Percentiles rank a stretch among this genome's conserved stretches.
These are phyloP conservation scores for Neocatenulostroma microsporum DNA, from an alignment of 2,329 filamentous ascomycete genomes.

Conservation along the genomic window DNA sequence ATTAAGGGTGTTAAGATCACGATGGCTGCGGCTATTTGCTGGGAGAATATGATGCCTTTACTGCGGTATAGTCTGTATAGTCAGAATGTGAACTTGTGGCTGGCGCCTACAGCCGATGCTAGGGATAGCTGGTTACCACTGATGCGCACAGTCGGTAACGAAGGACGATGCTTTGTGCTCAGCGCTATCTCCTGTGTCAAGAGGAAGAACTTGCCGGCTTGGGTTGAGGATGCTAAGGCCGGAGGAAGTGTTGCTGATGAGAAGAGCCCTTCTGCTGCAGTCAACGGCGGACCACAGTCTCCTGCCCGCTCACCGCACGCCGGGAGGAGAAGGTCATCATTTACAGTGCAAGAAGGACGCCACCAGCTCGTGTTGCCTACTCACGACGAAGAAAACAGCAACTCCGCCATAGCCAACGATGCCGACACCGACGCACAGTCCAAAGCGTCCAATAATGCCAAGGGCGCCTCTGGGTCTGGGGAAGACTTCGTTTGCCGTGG, in stretches of 20 bases:
- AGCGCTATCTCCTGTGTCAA: constrained; percentile 76
- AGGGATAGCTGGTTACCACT: constrained; percentile 73
- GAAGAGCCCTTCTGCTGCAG: too few species aligned
- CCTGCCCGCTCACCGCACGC: constrained; percentile 6
- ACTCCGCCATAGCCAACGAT: constrained; percentile 7
- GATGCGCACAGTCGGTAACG: constrained; percentile 73
- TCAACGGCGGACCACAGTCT: too few species aligned
- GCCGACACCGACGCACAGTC: constrained; percentile 6
- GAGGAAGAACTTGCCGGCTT: constrained; percentile 49
- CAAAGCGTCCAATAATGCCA: constrained; percentile 5
- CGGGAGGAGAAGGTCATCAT: constrained; percentile 32
- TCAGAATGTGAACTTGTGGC: constrained; percentile 86
- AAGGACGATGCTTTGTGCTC: constrained; percentile 78
- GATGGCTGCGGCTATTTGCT: constrained; percentile 82
- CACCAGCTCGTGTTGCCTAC: constrained; percentile 47
- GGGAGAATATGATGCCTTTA: constrained; percentile 95
- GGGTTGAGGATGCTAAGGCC: too few species aligned
- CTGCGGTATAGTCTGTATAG: constrained; percentile 75
- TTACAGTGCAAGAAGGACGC: constrained; percentile 41
- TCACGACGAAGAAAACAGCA: constrained; percentile 13
- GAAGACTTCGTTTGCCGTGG: constrained; percentile 60
- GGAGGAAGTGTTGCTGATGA: too few species aligned
- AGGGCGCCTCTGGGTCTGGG: constrained; percentile 16
- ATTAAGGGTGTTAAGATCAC: constrained; percentile 75
- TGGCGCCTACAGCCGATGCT: constrained; percentile 81